A percentile compares a stretch with the other conserved stretches of the same genome.
These are phyloP conservation scores for Fusarium marasasianum DNA, from an alignment of 2,329 filamentous ascomycete species.

Conservation along the genomic window DNA sequence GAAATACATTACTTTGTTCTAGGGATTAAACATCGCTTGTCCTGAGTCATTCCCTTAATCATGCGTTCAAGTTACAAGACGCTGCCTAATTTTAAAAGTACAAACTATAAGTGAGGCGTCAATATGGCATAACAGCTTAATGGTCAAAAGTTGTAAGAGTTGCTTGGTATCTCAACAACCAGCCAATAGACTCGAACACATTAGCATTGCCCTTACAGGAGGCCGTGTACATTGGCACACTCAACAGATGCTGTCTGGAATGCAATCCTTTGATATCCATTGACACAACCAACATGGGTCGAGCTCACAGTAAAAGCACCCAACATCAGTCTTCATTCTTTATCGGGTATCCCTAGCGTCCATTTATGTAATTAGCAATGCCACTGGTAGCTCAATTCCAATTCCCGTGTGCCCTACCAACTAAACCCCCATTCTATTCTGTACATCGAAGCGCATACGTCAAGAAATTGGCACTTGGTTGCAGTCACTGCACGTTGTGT, in stretches of 20 bases:
- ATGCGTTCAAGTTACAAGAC: background rate
- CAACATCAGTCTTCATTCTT: conserved; percentile 22
- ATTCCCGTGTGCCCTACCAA: background rate
- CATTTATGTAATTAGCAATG: conserved; percentile 34
- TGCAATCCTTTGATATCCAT: background rate
- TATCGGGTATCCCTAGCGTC: conserved; percentile 28
- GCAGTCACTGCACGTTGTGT: background rate
- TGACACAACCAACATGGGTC: background rate
- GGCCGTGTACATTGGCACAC: background rate
- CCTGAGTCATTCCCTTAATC: background rate
- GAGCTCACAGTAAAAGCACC: background rate
- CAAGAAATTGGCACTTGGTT: background rate
- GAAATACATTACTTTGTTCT: background rate
- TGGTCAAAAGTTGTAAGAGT: background rate
- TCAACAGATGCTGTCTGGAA: background rate
- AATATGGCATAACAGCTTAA: background rate
- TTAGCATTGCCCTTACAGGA: background rate
- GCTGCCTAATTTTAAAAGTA: background rate
- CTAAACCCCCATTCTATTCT: conserved; percentile 33
- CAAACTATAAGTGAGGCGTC: background rate
- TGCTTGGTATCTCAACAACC: background rate
- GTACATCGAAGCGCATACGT: conserved; percentile 18
- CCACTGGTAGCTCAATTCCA: conserved; percentile 27
- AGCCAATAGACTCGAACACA: background rate
- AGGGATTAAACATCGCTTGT: background rate